Base-by-base conservation (phyloP, 192 early-diverging fungal species). In the Funneliformis mosseae region DNA sequence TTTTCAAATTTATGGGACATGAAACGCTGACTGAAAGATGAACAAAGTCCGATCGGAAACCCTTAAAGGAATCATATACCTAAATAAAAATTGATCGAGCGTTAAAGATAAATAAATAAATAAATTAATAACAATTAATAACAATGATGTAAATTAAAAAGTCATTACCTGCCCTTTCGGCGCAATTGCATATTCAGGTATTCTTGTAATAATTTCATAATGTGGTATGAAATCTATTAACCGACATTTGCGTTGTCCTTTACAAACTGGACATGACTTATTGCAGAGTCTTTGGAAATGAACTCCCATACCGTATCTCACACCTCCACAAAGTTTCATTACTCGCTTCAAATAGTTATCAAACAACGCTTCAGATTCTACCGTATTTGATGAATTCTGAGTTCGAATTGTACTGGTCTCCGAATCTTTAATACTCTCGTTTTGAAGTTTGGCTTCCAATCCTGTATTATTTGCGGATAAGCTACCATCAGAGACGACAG, bases 31-130 rank as follows among this genome's bases (percentile, higher is more conserved):
- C 63, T 5, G 83, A 84, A 10, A 85, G 76, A 74, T 88, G 87
- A 59, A 88, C 83, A 78, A 78, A 82, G 76, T 88, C 73, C 6
- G 87, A 88, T 60, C 87, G 83, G 55, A 88, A 88, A 43, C 85
- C 85, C 23, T 75, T 77, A 75, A 76, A 88, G 2, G 87, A 83
- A 82, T 88, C 87, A 61, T 88, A 84, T 21, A 73, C 68, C 83
- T 85, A 78, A 46, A 71, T 16, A 55, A 33, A 18, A 41, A 11
- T n/a, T 64, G 8, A 25, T 1, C 28, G 9, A 23, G 4, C 14
- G 5, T 6, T 61, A n/a, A n/a, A n/a, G n/a, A n/a, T n/a, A n/a
- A 66, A 28, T 64, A 16, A 39, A 67, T 38, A 7, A 38, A 68
- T 14, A 60, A 50, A 18, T 61, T 61, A 66, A 62, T 12, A 48